Base-by-base conservation (phyloP, 2,329 filamentous ascomycete genomes). In the Fusarium praegraminearum region DNA sequence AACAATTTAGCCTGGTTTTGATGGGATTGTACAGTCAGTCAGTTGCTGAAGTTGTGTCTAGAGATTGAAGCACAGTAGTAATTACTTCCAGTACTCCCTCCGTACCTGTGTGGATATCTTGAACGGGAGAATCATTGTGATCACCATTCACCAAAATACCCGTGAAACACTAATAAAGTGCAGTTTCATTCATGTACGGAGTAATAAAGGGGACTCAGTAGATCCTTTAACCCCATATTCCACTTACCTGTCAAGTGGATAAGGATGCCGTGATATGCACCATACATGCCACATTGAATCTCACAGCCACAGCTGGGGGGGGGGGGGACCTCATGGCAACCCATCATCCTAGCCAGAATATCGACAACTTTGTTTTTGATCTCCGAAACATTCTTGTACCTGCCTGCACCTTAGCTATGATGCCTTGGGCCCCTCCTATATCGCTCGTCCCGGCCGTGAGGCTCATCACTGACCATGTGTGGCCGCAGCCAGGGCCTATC, bases 381-480 rank as follows among this genome's bases (percentile, higher is more conserved):
- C 35, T 41, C 41, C 28, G n/a, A 41, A 52, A 12, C 9, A 41
- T 18, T 41, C 18, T 28, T 28, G 32, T 26, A 38, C 26, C 32
- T 51, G 47, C 24, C 10, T 52, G 46, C 38, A 15, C 54, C 40
- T 45, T 50, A 40, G 43, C n/a, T 36, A 65, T 69, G 38, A 47
- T 66, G 68, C 61, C 60, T 69, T 71, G 68, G 43, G 54, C 50
- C 64, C 65, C 51, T 67, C 64, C 49, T 65, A 46, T 41, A 57
- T 69, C 60, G 65, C 40, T 35, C 45, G 53, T 41, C 40, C 56
- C 24, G 63, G 64, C 67, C 55, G 45, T 56, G 67, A 66, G 68
- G 68, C 70, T 73, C 64, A 62, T 65, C 54, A 63, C 68, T 68
- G 51, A 70, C 65, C 57, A 32, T 67, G 50, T 38, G 49, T 32